These are phyloP conservation scores for Cynara cardunculus DNA, from an alignment of 129 eudicot species.

Conservation along the genomic window DNA sequence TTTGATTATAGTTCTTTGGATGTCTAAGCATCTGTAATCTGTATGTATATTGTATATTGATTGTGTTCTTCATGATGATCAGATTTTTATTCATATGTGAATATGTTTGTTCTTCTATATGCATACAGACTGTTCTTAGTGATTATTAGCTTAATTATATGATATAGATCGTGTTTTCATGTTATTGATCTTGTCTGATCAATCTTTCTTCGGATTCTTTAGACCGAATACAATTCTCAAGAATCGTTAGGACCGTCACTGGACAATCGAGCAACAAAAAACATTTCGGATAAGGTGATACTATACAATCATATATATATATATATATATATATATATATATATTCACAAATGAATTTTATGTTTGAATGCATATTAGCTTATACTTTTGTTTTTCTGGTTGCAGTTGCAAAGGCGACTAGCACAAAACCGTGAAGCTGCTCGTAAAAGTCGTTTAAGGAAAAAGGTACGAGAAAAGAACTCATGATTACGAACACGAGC, in stretches of 20 bases:
- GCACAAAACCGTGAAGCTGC: conserved; percentile 99
- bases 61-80: not conserved
- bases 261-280: conserved; percentile 44
- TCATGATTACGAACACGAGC: not conserved
- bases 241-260: conserved; percentile 46
- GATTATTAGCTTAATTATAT: not conserved
- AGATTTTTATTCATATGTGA: not conserved
- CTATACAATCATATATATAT: not conserved
- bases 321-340: no score
- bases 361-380: not conserved
- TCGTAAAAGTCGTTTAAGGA: conserved; percentile 76
- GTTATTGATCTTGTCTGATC: not conserved
- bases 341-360: not conserved
- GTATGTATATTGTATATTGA: not conserved
- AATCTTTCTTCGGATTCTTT: conserved; percentile 12
- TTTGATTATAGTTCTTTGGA: not conserved
- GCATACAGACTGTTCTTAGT: no score
- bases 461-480: conserved; percentile 52
- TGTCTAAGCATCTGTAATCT: not conserved
- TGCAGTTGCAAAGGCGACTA: conserved; percentile 79
- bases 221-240: conserved; percentile 58
- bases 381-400: not conserved
- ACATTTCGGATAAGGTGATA: conserved; percentile 69
- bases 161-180: not conserved
- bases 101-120: not conserved